Evolutionary conservation across 2,329 filamentous ascomycete species (phyloP).

Genomic region (Beauveria australis): DNA sequence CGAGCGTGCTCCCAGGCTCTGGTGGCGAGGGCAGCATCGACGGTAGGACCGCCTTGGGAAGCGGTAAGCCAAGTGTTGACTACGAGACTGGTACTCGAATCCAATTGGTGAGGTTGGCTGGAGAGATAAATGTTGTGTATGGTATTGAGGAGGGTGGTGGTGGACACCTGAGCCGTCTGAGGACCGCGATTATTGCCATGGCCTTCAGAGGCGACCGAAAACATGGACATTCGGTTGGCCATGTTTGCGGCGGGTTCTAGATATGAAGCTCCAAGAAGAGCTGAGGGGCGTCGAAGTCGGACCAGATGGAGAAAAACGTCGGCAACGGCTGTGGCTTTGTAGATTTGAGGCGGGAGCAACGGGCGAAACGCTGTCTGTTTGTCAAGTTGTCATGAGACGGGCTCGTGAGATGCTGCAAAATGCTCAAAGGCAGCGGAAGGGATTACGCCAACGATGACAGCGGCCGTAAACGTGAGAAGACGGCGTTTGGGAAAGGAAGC

Average conservation of each 20-base stretch:
- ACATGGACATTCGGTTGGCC: slow-evolving; percentile 61
- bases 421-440: background rate
- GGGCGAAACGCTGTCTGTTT: background rate
- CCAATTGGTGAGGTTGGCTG: slow-evolving; percentile 74
- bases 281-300: slow-evolving; percentile 22
- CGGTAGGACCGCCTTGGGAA: slow-evolving; percentile 59
- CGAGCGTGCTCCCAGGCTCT: slow-evolving; percentile 95
- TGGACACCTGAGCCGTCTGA: slow-evolving; percentile 74
- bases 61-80: slow-evolving; percentile 95
- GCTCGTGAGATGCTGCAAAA: background rate
- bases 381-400: background rate
- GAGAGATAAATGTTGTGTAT: slow-evolving; percentile 83
- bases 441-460: background rate
- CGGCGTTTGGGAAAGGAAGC: background rate
- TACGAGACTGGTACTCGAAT: slow-evolving; percentile 82
- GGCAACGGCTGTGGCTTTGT: background rate
- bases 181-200: slow-evolving; percentile 51
- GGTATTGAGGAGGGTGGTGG: slow-evolving; percentile 84
- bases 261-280: slow-evolving; percentile 26
- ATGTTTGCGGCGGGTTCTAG: slow-evolving; percentile 30
- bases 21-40: slow-evolving; percentile 69
- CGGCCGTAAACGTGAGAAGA: background rate
- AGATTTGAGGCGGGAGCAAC: background rate
- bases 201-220: slow-evolving; percentile 58
- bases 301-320: background rate